phyloP scores from a whole-genome alignment of 23 red algal genomes.

The Agarophyton chilense region DNA sequence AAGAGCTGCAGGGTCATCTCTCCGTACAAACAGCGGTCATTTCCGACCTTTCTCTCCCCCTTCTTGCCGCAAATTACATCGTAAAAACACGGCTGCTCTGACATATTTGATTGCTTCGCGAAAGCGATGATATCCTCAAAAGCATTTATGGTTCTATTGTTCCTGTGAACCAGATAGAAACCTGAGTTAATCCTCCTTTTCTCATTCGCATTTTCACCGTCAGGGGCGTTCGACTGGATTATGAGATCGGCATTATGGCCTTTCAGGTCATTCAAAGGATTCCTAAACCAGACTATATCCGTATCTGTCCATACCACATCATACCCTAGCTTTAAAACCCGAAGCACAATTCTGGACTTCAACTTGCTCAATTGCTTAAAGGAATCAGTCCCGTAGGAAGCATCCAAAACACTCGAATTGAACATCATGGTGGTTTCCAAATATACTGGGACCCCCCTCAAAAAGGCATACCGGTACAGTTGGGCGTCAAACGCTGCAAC shows the following conservation, averaged over 20 bases:
- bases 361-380: conserved; percentile 93
- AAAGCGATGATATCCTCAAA: conserved; percentile 78
- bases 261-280: conserved; percentile 57
- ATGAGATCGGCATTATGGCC: conserved; percentile 42
- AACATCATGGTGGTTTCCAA: conserved; percentile 42
- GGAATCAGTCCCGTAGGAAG: conserved; percentile 59
- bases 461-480: conserved; percentile 81
- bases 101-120: conserved; percentile 74
- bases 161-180: conserved; percentile 76
- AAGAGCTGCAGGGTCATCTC: conserved; percentile 46
- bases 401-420: conserved; percentile 35
- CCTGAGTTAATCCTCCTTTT: conserved; percentile 83
- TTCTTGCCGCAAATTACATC: conserved; percentile 88
- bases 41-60: conserved; percentile 70
- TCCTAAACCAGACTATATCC: conserved; percentile 88
- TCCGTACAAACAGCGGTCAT: conserved; percentile 62
- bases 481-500: conserved; percentile 86
- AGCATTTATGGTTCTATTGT: conserved; percentile 28
- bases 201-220: conserved; percentile 55
- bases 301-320: conserved; percentile 92
- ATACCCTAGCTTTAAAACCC: conserved; percentile 75
- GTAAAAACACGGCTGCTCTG: conserved; percentile 94
- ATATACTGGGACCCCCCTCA: conserved; percentile 78
- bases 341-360: conserved; percentile 86
- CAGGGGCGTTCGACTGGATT: conserved; percentile 87